Percentiles rank a stretch among this genome's conserved stretches.
phyloP scores from a whole-genome alignment of 768 basidiomycete genomes.

The Trametes cinnabarina region DNA sequence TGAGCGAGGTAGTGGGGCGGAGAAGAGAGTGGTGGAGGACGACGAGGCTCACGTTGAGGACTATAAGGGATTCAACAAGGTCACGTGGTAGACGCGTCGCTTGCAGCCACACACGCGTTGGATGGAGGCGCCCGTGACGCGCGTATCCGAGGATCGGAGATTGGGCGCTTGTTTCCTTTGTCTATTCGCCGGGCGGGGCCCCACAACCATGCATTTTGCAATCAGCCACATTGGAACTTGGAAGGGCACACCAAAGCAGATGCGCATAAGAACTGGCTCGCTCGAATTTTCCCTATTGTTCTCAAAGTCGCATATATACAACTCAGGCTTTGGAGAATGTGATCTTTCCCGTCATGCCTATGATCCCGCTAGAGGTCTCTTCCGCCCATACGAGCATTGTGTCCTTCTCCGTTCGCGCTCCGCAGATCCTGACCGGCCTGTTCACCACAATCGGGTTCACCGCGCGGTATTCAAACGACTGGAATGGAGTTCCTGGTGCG shows the following conservation, averaged over 20 bases:
- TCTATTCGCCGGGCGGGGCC: not conserved
- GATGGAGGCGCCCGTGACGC: conserved; percentile 17
- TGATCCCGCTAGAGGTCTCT: conserved; percentile 52
- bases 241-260: too few relatives aligned
- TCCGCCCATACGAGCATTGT: conserved; percentile 55
- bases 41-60: conserved; percentile 14
- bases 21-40: conserved; percentile 18
- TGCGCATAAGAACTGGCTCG: not conserved
- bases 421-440: conserved; percentile 45
- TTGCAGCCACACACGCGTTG: conserved; percentile 22
- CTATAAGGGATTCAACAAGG: conserved; percentile 24
- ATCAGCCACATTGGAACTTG: not conserved
- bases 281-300: conserved; percentile 4
- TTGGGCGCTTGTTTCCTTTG: conserved; percentile 1
- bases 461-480: conserved; percentile 66
- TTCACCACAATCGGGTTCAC: conserved; percentile 62
- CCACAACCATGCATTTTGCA: not conserved
- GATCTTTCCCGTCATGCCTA: conserved; percentile 64
- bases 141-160: not conserved
- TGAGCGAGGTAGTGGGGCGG: conserved; percentile 21
- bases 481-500: conserved; percentile 46
- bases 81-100: conserved; percentile 24
- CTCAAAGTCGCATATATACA: not conserved
- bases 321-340: conserved; percentile 11
- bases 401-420: conserved; percentile 40